Conservation (phyloP, 306 rosid species). For the Fagus crenata region DNA sequence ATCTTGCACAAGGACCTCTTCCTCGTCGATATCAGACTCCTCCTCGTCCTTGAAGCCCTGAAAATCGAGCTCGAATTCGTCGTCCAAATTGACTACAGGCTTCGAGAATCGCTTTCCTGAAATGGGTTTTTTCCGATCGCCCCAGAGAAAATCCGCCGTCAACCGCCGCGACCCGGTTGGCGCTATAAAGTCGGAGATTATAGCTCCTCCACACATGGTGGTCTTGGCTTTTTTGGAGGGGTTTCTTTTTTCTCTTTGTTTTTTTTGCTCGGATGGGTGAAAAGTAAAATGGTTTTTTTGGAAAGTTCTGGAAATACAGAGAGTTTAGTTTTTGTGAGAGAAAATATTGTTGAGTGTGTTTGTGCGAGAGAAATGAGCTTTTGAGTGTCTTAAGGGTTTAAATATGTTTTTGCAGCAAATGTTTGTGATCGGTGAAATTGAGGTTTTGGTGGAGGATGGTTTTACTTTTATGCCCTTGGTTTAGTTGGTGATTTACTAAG, state of each 20-base stretch:
- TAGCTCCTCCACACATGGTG: conserved; percentile 95
- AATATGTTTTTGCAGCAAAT: conserved; percentile 13
- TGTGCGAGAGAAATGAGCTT: not conserved
- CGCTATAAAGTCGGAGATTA: conserved; percentile 84
- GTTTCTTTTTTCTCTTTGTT: conserved; percentile 5
- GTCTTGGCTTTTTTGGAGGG: not conserved
- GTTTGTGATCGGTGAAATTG: conserved; percentile 1
- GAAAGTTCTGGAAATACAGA: too few relatives aligned
- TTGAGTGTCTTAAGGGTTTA: conserved; percentile 14
- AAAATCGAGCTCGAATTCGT: conserved; percentile 88
- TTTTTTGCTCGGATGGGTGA: not conserved
- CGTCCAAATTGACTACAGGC: conserved; percentile 43
- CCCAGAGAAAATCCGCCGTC: conserved; percentile 69
- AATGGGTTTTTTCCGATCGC: conserved; percentile 53
- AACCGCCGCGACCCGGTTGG: conserved; percentile 44
- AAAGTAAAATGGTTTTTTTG: not conserved
- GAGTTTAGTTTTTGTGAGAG: not conserved
- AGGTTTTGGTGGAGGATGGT: not conserved
- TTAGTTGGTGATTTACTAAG: conserved; percentile 5
- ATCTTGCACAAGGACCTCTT: conserved; percentile 37
- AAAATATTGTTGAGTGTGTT: conserved; percentile 5
- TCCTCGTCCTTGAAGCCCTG: conserved; percentile 82
- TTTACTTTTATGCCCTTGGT: conserved; percentile 45
- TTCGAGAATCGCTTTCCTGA: conserved; percentile 39
- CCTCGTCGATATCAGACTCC: conserved; percentile 61